A percentile compares a stretch with the other conserved stretches of the same genome.
Conservation (phyloP, 345 rosid genomes). For the Cardamine occulta region DNA sequence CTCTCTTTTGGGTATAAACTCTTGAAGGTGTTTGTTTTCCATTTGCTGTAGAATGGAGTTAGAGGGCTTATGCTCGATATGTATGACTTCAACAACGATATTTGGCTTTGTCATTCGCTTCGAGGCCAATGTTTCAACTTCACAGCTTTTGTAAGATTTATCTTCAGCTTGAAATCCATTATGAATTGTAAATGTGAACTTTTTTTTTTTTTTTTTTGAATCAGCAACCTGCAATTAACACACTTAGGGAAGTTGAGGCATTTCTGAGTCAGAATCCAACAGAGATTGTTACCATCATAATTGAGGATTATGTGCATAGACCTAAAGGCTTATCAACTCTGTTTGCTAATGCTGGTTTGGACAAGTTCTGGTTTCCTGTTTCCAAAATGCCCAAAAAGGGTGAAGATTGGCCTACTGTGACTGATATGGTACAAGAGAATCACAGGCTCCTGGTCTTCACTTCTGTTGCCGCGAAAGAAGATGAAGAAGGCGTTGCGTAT, state of each 20-base stretch:
- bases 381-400: conserved; percentile 92
- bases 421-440: conserved; percentile 86
- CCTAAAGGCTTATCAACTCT: conserved; percentile 80
- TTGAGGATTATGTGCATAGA: conserved; percentile 91
- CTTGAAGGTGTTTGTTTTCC: conserved; percentile 15
- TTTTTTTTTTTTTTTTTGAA: background rate
- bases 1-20: background rate
- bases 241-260: conserved; percentile 85
- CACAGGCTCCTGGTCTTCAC: conserved; percentile 88
- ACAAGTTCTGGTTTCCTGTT: conserved; percentile 85
- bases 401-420: conserved; percentile 94
- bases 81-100: conserved; percentile 84
- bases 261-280: conserved; percentile 78
- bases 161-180: background rate
- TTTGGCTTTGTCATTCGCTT: conserved; percentile 98
- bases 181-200: background rate
- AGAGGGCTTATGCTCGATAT: conserved; percentile 97
- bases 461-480: conserved; percentile 89
- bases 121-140: conserved; percentile 92
- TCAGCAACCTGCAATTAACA: conserved; percentile 93
- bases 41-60: conserved; percentile 75
- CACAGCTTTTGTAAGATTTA: conserved; percentile 84
- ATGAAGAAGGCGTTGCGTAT: conserved; percentile 95
- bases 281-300: conserved; percentile 86
- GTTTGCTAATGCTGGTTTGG: conserved; percentile 78